Evolutionary conservation across 306 rosid genomes (phyloP), one percentile per base, ranked within the genome.

Genomic region (Prunus fruticosa): DNA sequence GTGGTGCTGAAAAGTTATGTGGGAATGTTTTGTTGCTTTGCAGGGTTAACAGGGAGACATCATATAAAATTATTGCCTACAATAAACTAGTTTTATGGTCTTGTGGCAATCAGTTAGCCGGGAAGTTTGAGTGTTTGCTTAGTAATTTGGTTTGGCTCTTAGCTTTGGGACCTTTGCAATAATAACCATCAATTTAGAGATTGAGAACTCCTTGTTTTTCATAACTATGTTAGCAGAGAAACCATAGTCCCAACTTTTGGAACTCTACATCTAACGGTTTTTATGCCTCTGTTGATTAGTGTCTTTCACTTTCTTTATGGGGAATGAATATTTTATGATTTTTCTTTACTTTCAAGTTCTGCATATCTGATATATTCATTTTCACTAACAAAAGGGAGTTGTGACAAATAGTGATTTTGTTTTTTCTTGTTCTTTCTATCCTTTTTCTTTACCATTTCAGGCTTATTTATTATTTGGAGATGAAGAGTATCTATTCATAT

Each of bases 381-480:
- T 58, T 23, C 8, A 11, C 64, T 11, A 23, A 10, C 64, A 58
- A 43, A 20, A 65, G 50, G 51, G 28, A 38, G 51, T 38, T 65
- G 27, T 41, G 49, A 63, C 18, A 70, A 52, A 45, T 61, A 45
- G 72, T 77, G 25, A 63, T 7, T 65, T 23, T 57, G 57, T 32
- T 46, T 49, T 56, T 60, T n/a, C 10, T 25, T 38, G 9, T 38
- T 38, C 9, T 38, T 38, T 38, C 43, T 38, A 38, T 38, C 9
- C 61, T 64, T 63, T 60, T 79, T 74, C 75, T 79, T 86, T 81
- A 67, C 57, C 45, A 30, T 87, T 84, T 81, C 90, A 94, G 98
- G 98, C 98, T 53, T 89, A 94, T 86, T 76, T 94, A 56, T 86
- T 94, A 80, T 92, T 94, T 87, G 97, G 98, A 81, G 95, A 94